Evolutionary conservation across 306 rosid species (phyloP), one percentile per base, ranked within the genome.

Genomic region (Alnus glutinosa): DNA sequence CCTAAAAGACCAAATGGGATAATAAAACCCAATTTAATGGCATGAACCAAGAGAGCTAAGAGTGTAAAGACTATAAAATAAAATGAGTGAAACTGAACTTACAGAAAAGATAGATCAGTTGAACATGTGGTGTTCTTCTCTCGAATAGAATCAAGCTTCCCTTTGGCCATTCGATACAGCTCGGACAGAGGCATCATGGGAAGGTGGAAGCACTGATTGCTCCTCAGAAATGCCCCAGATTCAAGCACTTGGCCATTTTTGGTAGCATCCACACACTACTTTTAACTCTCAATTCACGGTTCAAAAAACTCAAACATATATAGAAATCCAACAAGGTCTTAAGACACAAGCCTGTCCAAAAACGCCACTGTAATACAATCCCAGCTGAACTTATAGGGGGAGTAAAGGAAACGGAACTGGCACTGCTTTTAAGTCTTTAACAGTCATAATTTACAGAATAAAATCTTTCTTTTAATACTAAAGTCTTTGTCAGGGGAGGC

Each of bases 121-220:
- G 82, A 75, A 80, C 67, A 68, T 68, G 86, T 19, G 74, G 13
- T 67, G 85, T 77, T 80, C 50, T 28, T 85, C 55, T 92, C 97
- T 69, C 74, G 80, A 82, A 55, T 59, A 14, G 90, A 77, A 74
- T 86, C 92, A 79, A 88, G 83, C 72, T 86, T 89, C 69, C 86
- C 89, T 83, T 87, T 86, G 55, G 91, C 86, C 79, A 90, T 69
- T 71, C 92, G 91, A 83, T 87, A 91, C 46, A 93, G 87, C 88
- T 95, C 98, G 51, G 92, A 90, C 19, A 95, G 78, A 86, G 99
- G 98, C 99, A 95, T 93, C 80, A 71, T 80, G 81, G 70, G 63
- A 74, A 68, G 71, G n/a, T 59, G 78, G 75, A 82, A 83, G 78
- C 82, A 66, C 73, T 32, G 48, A 57, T 23, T 77, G 75, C 78